Conservation (phyloP, 108 stramenopile species). For the Nitzschia sp. region DNA sequence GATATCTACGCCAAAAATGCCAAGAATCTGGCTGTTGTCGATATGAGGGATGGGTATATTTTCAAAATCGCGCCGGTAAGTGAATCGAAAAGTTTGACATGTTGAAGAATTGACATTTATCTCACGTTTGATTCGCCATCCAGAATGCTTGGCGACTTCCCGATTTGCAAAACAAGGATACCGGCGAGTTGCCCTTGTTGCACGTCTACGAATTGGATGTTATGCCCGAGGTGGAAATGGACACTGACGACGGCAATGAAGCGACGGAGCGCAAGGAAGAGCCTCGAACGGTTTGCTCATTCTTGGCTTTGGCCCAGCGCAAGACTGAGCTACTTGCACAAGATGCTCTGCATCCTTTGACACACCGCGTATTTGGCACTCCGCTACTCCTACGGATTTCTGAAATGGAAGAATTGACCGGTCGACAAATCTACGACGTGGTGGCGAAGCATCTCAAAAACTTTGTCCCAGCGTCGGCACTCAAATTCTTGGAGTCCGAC, state of each 20-base stretch:
- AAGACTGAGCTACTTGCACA: constrained; percentile 60
- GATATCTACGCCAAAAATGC: constrained; percentile 52
- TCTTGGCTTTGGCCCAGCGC: constrained; percentile 80
- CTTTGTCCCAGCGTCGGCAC: constrained; percentile 59
- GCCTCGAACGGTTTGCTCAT: constrained; percentile 28
- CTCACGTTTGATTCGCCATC: no score
- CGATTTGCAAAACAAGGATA: constrained; percentile 73
- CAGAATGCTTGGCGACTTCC: constrained; percentile 79
- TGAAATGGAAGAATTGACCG: constrained; percentile 73
- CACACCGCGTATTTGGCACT: constrained; percentile 75
- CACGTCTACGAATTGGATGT: constrained; percentile 82
- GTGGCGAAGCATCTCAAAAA: constrained; percentile 63
- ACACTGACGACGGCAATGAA: background rate
- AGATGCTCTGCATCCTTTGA: constrained; percentile 77
- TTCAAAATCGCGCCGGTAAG: constrained; percentile 81
- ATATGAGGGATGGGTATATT: constrained; percentile 83
- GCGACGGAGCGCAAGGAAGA: constrained; percentile 18
- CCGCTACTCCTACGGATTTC: constrained; percentile 75
- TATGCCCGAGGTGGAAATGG: constrained; percentile 16
- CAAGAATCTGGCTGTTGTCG: constrained; percentile 80
- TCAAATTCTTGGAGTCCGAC: constrained; percentile 33
- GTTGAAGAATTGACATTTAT: no score
- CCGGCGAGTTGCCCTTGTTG: constrained; percentile 75
- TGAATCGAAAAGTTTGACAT: background rate
- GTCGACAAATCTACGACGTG: constrained; percentile 74